These are phyloP conservation scores for Botryobasidium botryosum DNA, from an alignment of 768 basidiomycete species.

Conservation along the genomic window DNA sequence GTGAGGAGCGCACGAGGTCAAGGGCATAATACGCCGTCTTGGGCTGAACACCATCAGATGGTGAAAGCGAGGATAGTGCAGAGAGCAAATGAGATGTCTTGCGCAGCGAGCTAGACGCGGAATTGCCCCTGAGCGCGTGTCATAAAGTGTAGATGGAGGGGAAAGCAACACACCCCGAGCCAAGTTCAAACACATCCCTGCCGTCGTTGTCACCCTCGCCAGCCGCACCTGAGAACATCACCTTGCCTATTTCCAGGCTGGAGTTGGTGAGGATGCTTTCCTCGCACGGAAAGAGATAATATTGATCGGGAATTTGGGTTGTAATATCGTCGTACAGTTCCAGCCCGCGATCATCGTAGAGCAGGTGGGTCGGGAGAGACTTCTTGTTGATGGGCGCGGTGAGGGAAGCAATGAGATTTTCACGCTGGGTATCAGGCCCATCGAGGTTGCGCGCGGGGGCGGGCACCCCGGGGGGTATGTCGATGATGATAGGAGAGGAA, in stretches of 20 bases:
- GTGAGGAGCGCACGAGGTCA: slow-evolving; percentile 47
- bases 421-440: too few species aligned
- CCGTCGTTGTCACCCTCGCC: slow-evolving; percentile 28
- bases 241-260: slow-evolving; percentile 53
- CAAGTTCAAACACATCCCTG: slow-evolving; percentile 59
- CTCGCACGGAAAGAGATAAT: slow-evolving; percentile 84
- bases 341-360: slow-evolving; percentile 79
- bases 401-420: too few species aligned
- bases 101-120: slow-evolving; percentile 49
- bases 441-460: too few species aligned
- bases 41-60: slow-evolving; percentile 16
- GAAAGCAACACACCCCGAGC: slow-evolving; percentile 60
- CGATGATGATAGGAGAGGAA: too few species aligned
- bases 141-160: slow-evolving; percentile 1
- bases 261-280: slow-evolving; percentile 63
- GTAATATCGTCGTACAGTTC: slow-evolving; percentile 78
- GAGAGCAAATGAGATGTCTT: slow-evolving; percentile 76
- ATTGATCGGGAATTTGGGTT: slow-evolving; percentile 47
- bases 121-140: neutral
- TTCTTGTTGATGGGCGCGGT: slow-evolving; percentile 21
- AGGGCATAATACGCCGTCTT: slow-evolving; percentile 80
- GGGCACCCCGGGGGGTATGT: too few species aligned
- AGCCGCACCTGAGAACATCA: too few species aligned
- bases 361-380: slow-evolving; percentile 59
- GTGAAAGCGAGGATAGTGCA: slow-evolving; percentile 35